phyloP scores from a whole-genome alignment of 331 rosid species.

The Quercus tomentella region DNA sequence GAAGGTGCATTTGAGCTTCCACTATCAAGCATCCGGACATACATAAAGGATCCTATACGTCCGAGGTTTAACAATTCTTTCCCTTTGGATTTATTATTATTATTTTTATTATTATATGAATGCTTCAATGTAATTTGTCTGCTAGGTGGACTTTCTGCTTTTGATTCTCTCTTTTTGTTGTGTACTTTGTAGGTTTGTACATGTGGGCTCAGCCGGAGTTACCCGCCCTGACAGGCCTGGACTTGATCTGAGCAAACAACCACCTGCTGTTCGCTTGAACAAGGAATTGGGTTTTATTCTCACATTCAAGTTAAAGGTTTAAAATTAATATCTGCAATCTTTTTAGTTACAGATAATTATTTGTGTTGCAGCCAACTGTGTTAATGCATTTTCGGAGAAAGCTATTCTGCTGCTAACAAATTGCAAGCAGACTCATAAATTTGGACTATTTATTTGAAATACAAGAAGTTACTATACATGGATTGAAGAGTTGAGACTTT shows the following conservation, averaged over 20 bases:
- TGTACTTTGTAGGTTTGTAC: conserved; percentile 66
- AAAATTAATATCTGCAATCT: conserved; percentile 19
- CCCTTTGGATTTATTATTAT: not conserved
- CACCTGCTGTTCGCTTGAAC: conserved; percentile 94
- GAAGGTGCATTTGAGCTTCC: conserved; percentile 94
- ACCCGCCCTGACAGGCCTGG: conserved; percentile 92
- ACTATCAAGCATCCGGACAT: conserved; percentile 67
- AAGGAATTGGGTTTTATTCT: conserved; percentile 79
- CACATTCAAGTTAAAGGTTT: conserved; percentile 86
- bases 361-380: not conserved
- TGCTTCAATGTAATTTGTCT: not conserved
- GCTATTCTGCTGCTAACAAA: not conserved
- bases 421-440: not conserved
- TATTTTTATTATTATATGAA: not conserved
- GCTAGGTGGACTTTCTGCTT: not conserved
- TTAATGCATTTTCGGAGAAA: not conserved
- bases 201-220: conserved; percentile 93
- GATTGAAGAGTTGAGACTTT: not conserved
- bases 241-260: conserved; percentile 90
- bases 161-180: not conserved
- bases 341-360: not conserved
- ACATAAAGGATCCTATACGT: conserved; percentile 64
- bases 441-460: not conserved
- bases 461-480: not conserved
- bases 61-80: conserved; percentile 51